A percentile compares a stretch with the other conserved stretches of the same genome.
These are phyloP conservation scores for Fusarium mangiferae DNA, from an alignment of 2,329 filamentous ascomycete species.

Conservation along the genomic window DNA sequence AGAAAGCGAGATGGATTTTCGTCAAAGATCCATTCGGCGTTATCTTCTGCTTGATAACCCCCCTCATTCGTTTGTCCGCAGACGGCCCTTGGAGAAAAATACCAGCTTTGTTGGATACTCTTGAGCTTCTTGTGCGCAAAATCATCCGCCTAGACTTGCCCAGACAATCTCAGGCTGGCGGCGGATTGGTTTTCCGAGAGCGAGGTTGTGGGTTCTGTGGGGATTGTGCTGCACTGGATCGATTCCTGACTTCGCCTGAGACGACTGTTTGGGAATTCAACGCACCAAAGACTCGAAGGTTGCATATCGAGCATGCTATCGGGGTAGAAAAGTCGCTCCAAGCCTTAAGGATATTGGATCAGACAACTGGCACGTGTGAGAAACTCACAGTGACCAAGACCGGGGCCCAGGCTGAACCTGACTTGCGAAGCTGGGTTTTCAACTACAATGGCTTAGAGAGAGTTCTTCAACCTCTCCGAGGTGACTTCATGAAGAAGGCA, in stretches of 20 bases:
- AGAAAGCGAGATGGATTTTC: not conserved
- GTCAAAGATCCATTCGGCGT: not conserved
- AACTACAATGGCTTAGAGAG: not conserved
- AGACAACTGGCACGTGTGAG: not conserved
- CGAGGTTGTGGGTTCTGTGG: constrained; percentile 13
- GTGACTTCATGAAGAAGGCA: not conserved
- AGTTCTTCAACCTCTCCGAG: not conserved
- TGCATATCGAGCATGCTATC: not conserved
- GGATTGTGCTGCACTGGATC: constrained; percentile 1
- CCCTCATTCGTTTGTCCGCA: not conserved
- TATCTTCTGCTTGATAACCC: not conserved
- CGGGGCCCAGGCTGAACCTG: not conserved
- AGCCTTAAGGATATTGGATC: not conserved
- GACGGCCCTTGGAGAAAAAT: not conserved
- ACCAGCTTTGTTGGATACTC: not conserved
- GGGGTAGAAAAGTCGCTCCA: not conserved
- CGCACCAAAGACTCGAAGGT: not conserved
- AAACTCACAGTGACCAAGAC: constrained; percentile 2
- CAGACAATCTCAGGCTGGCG: not conserved
- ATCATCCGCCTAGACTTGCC: not conserved
- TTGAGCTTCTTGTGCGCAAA: constrained; percentile 1
- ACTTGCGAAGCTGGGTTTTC: not conserved
- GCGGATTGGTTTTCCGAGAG: not conserved
- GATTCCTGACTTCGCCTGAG: not conserved
- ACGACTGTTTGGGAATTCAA: not conserved